phyloP scores from a whole-genome alignment of 2,329 filamentous ascomycete species.

The Penicillium oxalicum region DNA sequence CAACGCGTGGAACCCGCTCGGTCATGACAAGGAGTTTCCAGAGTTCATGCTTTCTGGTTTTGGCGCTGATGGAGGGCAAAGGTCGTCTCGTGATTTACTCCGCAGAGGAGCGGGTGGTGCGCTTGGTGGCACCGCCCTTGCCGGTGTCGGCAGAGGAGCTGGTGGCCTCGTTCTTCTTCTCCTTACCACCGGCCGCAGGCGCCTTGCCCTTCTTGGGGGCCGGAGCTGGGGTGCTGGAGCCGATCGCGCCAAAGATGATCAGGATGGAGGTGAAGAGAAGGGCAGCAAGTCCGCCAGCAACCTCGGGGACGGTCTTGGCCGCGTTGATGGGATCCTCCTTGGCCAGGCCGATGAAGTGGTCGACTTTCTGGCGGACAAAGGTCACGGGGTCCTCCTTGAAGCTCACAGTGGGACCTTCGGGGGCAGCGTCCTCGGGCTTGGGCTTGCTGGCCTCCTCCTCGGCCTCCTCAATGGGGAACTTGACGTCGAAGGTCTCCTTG shows the following conservation, averaged over 20 bases:
- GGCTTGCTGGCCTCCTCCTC: slow-evolving; percentile 74
- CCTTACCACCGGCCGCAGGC: slow-evolving; percentile 53
- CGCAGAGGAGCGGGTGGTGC: slow-evolving; percentile 45
- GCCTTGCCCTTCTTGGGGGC: slow-evolving; percentile 72
- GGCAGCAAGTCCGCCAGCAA: slow-evolving; percentile 72
- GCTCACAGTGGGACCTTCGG: slow-evolving; percentile 66
- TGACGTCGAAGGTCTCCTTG: slow-evolving; percentile 82
- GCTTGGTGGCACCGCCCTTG: slow-evolving; percentile 63
- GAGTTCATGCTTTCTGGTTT: slow-evolving; percentile 1
- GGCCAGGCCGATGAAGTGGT: slow-evolving; percentile 81
- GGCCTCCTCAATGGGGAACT: slow-evolving; percentile 75
- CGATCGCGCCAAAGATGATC: slow-evolving; percentile 62
- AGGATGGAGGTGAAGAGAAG: slow-evolving; percentile 64
- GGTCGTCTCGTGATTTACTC: slow-evolving; percentile 25
- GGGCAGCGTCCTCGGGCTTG: slow-evolving; percentile 58
- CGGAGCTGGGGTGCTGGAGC: slow-evolving; percentile 55
- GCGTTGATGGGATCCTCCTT: slow-evolving; percentile 78
- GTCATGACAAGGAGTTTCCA: too few relatives aligned
- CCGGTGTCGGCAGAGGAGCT: slow-evolving; percentile 64
- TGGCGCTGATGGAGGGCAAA: slow-evolving; percentile 9
- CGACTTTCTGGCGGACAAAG: slow-evolving; percentile 87
- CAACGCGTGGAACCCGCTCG: too few relatives aligned
- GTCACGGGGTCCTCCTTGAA: slow-evolving; percentile 86
- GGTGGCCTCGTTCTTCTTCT: slow-evolving; percentile 61
- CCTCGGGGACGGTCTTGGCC: slow-evolving; percentile 83